phyloP scores from a whole-genome alignment of 2,329 filamentous ascomycete genomes.

The Penicillium brevicompactum region DNA sequence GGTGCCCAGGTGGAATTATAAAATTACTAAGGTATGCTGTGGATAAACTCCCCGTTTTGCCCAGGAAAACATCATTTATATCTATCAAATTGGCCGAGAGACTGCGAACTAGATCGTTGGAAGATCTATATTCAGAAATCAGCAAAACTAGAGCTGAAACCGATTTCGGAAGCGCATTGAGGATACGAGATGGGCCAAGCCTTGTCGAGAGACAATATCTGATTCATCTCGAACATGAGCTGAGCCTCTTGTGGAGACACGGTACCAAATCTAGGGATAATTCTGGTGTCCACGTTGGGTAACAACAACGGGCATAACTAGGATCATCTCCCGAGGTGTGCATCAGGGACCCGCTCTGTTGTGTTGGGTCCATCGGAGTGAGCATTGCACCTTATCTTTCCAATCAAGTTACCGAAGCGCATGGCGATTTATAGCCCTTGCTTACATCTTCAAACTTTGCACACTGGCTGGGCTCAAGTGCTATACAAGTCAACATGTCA shows the following conservation, averaged over 20 bases:
- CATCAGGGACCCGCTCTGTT: not conserved
- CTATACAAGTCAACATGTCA: not conserved
- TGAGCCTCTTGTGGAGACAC: slow-evolving; percentile 6
- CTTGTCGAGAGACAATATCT: slow-evolving; percentile 5
- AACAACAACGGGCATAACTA: not conserved
- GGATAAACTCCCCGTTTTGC: not conserved
- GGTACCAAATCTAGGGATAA: not conserved
- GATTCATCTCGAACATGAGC: not conserved
- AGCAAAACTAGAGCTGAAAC: not conserved
- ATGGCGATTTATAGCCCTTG: not conserved
- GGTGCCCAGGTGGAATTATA: not conserved
- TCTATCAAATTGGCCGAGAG: not conserved
- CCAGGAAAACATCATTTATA: not conserved
- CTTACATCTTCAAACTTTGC: not conserved
- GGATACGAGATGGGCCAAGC: slow-evolving; percentile 6
- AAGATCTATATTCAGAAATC: not conserved
- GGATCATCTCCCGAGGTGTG: not conserved
- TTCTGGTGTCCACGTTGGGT: not conserved
- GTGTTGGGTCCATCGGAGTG: not conserved
- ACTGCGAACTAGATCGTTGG: not conserved
- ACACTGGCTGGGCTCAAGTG: not conserved
- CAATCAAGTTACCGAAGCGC: not conserved
- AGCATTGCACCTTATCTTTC: slow-evolving; percentile 6
- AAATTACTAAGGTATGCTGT: not conserved
- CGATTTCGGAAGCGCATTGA: not conserved